These are phyloP conservation scores for Furcasterigmium sp. DNA, from an alignment of 2,329 filamentous ascomycete species.

Conservation along the genomic window DNA sequence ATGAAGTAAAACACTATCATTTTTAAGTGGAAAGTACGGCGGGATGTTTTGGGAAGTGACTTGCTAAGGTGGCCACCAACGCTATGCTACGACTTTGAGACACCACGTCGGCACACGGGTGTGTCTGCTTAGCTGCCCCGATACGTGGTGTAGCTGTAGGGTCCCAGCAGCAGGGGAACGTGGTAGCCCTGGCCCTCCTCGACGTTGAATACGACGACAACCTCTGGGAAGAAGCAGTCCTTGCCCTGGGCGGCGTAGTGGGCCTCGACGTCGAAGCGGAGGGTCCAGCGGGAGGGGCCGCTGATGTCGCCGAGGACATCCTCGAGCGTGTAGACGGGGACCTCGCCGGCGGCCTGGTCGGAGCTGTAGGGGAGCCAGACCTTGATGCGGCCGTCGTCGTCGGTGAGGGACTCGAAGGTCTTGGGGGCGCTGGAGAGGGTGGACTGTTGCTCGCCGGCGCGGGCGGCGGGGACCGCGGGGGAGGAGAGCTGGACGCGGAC, in stretches of 20 bases:
- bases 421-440: conserved; percentile 23
- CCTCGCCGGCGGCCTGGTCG: conserved; percentile 44
- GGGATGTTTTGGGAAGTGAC: too few species aligned
- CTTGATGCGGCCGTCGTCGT: conserved; percentile 70
- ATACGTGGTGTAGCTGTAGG: conserved; percentile 80
- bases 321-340: conserved; percentile 52
- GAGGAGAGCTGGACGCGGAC: conserved; percentile 63
- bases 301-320: conserved; percentile 44
- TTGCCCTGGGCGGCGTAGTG: conserved; percentile 65
- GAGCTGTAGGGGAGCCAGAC: conserved; percentile 59
- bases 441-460: conserved; percentile 23
- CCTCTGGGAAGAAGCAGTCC: conserved; percentile 60
- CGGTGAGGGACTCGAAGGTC: conserved; percentile 63
- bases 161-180: conserved; percentile 71
- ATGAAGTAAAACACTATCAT: neutral
- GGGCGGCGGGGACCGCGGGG: conserved; percentile 20
- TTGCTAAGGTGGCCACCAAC: neutral
- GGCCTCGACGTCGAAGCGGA: conserved; percentile 66
- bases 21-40: neutral
- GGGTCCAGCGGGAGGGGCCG: conserved; percentile 54
- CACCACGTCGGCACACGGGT: too few species aligned
- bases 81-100: too few species aligned
- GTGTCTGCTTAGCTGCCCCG: conserved; percentile 60
- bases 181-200: conserved; percentile 65
- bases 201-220: conserved; percentile 48